Percentiles rank a stretch among this genome's conserved stretches.
Conservation (phyloP, 225 moss, liverwort and hornwort species). For the Straminergon stramineum region DNA sequence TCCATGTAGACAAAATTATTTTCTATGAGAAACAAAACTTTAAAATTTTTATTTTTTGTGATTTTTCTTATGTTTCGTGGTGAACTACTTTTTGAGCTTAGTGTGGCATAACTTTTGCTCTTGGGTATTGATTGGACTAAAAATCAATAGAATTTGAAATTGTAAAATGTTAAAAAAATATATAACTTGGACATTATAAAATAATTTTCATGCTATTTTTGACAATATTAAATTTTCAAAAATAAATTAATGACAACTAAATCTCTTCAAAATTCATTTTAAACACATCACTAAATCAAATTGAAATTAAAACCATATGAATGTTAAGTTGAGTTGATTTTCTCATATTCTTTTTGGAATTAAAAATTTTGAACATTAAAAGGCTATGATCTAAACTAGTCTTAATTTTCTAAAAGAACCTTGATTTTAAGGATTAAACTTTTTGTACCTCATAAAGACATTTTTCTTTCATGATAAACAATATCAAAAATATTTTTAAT, state of each 20-base stretch:
- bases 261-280: not conserved
- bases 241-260: not conserved
- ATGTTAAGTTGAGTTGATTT: not conserved
- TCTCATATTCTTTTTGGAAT: rapidly evolving
- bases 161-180: too few relatives aligned
- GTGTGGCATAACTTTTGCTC: rapidly evolving
- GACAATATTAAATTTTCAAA: not conserved
- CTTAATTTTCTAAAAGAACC: not conserved
- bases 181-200: not conserved
- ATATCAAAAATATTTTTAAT: not conserved
- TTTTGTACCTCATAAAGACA: not conserved
- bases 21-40: not conserved
- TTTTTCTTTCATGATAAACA: not conserved
- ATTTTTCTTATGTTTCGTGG: rapidly evolving
- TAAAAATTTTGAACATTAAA: not conserved
- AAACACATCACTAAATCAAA: not conserved
- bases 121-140: rapidly evolving
- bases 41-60: rapidly evolving
- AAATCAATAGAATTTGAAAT: not conserved
- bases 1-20: not conserved
- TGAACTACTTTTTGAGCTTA: rapidly evolving
- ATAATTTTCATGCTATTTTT: not conserved
- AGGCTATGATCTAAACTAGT: not conserved
- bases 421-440: not conserved
- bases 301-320: not conserved